Base-by-base conservation (phyloP, 208 protist species). In the Vickermania ingenoplastis region DNA sequence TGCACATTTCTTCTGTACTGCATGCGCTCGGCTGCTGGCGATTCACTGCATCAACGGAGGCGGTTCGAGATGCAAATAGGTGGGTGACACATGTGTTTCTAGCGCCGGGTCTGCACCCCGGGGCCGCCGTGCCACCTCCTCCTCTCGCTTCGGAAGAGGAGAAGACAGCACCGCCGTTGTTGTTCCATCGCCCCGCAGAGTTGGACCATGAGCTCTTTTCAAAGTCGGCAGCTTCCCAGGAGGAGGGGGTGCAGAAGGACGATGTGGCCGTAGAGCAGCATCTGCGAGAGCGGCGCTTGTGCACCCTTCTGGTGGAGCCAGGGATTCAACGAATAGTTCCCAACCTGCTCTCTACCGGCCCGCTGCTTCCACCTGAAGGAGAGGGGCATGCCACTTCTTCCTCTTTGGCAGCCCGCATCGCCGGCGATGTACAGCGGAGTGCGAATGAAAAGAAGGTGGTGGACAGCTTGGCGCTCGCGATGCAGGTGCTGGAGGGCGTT, bases 401-500 rank as follows among this genome's bases (percentile, higher is more conserved):
- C 36, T n/a, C 36, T 45, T n/a, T n/a, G n/a, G n/a, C n/a, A n/a
- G n/a, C n/a, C n/a, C n/a, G n/a, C n/a, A n/a, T n/a, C n/a, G n/a
- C n/a, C n/a, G n/a, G n/a, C n/a, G n/a, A n/a, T n/a, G n/a, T n/a
- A n/a, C n/a, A n/a, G n/a, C n/a, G n/a, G n/a, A n/a, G n/a, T n/a
- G 23, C 71, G 48, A 71, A 89, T 48, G 70, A 86, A 53, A 72
- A 84, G 13, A 81, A 88, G 53, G 77, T 81, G 2, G 86, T 86
- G 31, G 73, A 80, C 31, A 94, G 80, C 17, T 63, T 78, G 1
- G 58, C 73, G 11, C 60, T 98, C 36, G 89, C 99, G 67, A 74
- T 98, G 14, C 95, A 98, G 41, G 91, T 99, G 59, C 63, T 99
- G 4, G 96, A 97, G 41, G 98, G 98, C 31, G 64, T 99, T 13